phyloP scores from a whole-genome alignment of 1,139 yeast genomes.

The Sugiyamaella sp. region DNA sequence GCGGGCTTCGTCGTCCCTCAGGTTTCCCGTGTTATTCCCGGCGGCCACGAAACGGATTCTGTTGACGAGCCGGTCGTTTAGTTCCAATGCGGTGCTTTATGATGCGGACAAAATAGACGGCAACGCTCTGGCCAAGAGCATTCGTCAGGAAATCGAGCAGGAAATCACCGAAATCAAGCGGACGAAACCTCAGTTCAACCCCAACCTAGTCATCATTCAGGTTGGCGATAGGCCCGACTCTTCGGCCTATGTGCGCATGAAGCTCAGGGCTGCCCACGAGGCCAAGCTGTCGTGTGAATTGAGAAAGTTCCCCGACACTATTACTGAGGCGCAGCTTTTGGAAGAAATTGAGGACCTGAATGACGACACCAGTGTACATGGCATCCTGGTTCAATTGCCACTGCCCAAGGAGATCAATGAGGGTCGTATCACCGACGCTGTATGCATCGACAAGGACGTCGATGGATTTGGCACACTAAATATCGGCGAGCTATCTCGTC shows the following conservation, averaged over 20 bases:
- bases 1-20: constrained; percentile 12
- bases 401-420: constrained; percentile 83
- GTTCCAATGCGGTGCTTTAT: constrained; percentile 1
- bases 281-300: constrained; percentile 76
- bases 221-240: constrained; percentile 92
- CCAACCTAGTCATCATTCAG: constrained; percentile 81
- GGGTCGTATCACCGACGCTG: constrained; percentile 74
- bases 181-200: constrained; percentile 64
- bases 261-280: constrained; percentile 83
- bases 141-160: constrained; percentile 41
- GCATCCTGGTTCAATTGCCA: constrained; percentile 90
- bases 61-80: not conserved
- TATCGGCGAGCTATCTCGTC: constrained; percentile 89
- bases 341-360: constrained; percentile 64
- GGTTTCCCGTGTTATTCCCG: not conserved
- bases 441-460: constrained; percentile 80
- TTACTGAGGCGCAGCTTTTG: constrained; percentile 51
- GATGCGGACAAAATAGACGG: constrained; percentile 20
- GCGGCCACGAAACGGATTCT: not conserved
- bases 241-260: constrained; percentile 92
- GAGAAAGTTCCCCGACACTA: constrained; percentile 63
- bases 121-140: constrained; percentile 25
- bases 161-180: constrained; percentile 61
- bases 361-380: constrained; percentile 72
- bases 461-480: constrained; percentile 94